A percentile compares a stretch with the other conserved stretches of the same genome.
These are phyloP conservation scores for Solanum pimpinellifolium DNA, from an alignment of 257 asterid species.

Conservation along the genomic window DNA sequence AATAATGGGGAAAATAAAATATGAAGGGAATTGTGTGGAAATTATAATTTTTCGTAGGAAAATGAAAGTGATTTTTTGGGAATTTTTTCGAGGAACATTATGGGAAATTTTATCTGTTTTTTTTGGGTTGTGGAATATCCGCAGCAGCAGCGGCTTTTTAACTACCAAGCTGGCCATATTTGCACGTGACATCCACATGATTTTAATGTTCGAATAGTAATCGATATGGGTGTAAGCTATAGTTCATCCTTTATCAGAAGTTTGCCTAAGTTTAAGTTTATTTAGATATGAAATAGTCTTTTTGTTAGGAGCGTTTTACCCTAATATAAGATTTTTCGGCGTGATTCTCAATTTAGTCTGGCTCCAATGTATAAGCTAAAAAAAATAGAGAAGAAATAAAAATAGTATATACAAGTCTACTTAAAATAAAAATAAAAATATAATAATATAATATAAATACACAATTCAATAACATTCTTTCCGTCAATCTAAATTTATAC, in stretches of 20 bases:
- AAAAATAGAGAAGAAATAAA: too few relatives aligned
- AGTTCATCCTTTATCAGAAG: neutral
- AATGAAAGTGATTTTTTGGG: neutral
- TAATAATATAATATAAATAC: too few relatives aligned
- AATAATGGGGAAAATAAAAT: neutral
- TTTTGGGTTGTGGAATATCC: neutral
- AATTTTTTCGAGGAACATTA: neutral
- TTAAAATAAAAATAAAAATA: too few relatives aligned
- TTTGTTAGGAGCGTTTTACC: rapidly evolving
- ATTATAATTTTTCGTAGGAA: neutral
- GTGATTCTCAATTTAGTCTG: rapidly evolving
- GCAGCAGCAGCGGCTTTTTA: neutral
- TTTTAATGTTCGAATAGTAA: neutral
- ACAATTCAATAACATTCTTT: too few relatives aligned
- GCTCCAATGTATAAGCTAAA: rapidly evolving
- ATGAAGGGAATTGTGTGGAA: neutral
- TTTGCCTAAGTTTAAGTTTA: too few relatives aligned
- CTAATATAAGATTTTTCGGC: rapidly evolving
- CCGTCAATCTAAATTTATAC: too few relatives aligned
- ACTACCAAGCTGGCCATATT: neutral
- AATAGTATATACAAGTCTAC: neutral
- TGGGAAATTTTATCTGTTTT: neutral
- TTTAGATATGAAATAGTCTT: rapidly evolving
- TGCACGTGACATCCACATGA: neutral
- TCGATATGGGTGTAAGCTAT: too few relatives aligned